Evolutionary conservation across 2,329 filamentous ascomycete species (phyloP).

Genomic region (Corniculantispora saksenae): DNA sequence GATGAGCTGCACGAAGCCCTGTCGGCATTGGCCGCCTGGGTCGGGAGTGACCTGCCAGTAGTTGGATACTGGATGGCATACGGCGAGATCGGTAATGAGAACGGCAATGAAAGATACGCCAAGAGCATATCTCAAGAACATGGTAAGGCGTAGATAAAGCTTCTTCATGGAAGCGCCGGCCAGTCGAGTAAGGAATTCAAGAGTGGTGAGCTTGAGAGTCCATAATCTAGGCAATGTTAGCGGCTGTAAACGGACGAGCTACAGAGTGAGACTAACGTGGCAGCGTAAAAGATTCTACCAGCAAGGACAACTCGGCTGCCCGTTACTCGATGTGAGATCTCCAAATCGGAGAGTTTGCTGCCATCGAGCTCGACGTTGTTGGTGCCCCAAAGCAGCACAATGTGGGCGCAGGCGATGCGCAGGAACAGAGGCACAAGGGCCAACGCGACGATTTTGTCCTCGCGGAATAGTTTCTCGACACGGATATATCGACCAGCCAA

Average conservation of each 20-base stretch:
- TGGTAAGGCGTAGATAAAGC: constrained; percentile 68
- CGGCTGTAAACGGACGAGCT: background rate
- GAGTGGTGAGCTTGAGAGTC: constrained; percentile 84
- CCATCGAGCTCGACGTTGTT: constrained; percentile 72
- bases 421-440: constrained; percentile 75
- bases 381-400: constrained; percentile 81
- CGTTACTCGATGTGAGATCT: constrained; percentile 63
- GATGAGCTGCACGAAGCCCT: constrained; percentile 79
- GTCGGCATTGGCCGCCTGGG: constrained; percentile 77
- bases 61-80: constrained; percentile 72
- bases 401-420: constrained; percentile 80
- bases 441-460: constrained; percentile 79
- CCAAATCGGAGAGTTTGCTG: constrained; percentile 49
- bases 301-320: constrained; percentile 79
- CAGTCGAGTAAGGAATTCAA: constrained; percentile 84
- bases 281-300: constrained; percentile 78
- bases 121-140: constrained; percentile 71
- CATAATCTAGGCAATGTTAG: constrained; percentile 64
- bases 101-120: constrained; percentile 74
- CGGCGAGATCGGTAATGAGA: constrained; percentile 74
- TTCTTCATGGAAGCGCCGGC: constrained; percentile 76
- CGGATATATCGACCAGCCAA: constrained; percentile 78
- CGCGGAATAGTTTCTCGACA: constrained; percentile 77
- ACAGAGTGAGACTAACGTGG: constrained; percentile 63
- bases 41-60: constrained; percentile 80